Evolutionary conservation across 768 basidiomycete species (phyloP), one percentile per base, ranked within the genome.

Genomic region (Tulasnella sp.): DNA sequence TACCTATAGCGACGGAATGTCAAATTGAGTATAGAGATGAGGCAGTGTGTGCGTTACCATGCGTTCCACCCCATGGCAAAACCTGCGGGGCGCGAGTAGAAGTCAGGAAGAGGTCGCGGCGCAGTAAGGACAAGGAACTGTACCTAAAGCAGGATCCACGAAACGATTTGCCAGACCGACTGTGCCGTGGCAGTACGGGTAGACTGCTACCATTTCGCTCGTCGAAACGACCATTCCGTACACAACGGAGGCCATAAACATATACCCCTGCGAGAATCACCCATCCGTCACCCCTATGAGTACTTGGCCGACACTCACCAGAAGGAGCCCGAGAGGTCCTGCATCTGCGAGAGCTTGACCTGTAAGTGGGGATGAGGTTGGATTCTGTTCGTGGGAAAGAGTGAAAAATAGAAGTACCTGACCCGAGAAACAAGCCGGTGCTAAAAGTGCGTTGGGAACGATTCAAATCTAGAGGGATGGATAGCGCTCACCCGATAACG

Each of bases 61-160:
- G 55, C 55, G 43, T 57, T 57, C 55, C 55, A 57, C 15, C 55
- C 55, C 46, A 57, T 57, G 4, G 55, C 42, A 27, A 57, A 57
- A 2, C 55, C 48, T 49, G 23, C 21, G 11, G 23, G 12, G 15
- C 12, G 43, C 11, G 21, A 46, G 43, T 9, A 46, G 23, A 12
- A 49, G 25, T 25, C 8, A 15, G 17, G 48, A 23, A 9, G 12
- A n/a, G 48, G 29, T 49, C 5, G 9, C 41, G 9, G 41, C 6
- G 21, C 48, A 19, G 34, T 49, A 9, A 49, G 23, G 9, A 11
- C 43, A 11, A n/a, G n/a, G n/a, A n/a, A 46, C 11, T 31, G 5
- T 49, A 27, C 48, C 55, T 8, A 57, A 19, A 9, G 55, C 55
- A 15, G 55, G 55, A 17, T 57, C 55, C 41, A 57, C 55, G 27